Conservation (phyloP, 208 protist species). For the Wallacemonas collosoma region DNA sequence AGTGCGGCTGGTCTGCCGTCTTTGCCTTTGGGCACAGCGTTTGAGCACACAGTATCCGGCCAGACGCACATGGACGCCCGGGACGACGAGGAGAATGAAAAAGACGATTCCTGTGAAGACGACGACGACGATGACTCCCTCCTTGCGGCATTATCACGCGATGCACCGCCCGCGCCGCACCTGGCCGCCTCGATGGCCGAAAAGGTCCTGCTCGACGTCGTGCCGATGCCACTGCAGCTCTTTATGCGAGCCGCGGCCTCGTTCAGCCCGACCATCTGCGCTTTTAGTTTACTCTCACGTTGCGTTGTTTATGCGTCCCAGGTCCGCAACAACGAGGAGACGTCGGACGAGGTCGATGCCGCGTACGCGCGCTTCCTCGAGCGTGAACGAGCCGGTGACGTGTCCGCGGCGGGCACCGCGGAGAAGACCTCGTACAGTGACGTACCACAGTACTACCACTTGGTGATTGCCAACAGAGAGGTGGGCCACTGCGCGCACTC, state of each 20-base stretch:
- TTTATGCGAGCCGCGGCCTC: conserved; percentile 59
- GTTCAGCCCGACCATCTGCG: conserved; percentile 60
- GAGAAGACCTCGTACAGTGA: neutral
- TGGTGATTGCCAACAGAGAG: conserved; percentile 63
- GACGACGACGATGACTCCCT: neutral
- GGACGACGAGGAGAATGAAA: neutral
- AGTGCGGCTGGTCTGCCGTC: too few species aligned
- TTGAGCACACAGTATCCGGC: too few species aligned
- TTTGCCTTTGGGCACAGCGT: too few species aligned
- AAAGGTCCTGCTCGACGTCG: conserved; percentile 11
- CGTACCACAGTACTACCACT: conserved; percentile 34
- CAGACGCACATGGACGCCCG: too few species aligned
- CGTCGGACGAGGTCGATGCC: neutral
- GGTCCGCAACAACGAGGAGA: conserved; percentile 44
- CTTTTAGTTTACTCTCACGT: conserved; percentile 61
- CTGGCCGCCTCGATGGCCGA: neutral
- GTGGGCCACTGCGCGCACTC: conserved; percentile 59
- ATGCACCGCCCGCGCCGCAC: conserved; percentile 2
- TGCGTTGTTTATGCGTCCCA: conserved; percentile 49
- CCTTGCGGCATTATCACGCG: neutral
- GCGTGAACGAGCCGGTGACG: neutral
- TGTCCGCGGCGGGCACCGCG: neutral
- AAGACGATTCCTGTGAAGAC: neutral
- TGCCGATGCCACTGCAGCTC: conserved; percentile 36
- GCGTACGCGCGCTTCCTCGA: conserved; percentile 7